Base-by-base conservation (phyloP, 495 filamentous ascomycete species). In the Neurospora sp. region DNA sequence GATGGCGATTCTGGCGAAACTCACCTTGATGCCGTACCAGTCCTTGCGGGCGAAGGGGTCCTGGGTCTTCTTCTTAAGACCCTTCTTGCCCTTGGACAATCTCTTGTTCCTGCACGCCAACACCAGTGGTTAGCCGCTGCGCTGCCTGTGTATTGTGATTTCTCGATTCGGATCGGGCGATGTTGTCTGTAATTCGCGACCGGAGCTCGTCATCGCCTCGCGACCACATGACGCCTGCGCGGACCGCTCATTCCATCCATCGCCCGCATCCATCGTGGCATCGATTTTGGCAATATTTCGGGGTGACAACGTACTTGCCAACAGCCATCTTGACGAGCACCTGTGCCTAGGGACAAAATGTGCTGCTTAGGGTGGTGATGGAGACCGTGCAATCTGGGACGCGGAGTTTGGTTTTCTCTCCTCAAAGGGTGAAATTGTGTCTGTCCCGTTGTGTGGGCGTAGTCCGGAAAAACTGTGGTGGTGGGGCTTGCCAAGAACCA, bases 41-140 rank as follows among this genome's bases (percentile, higher is more conserved):
- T 98, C 95, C 89, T 99, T 99, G 81, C 94, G 91, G 81, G 94
- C 87, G 88, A 99, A 99, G 78, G 96, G 96, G 84, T 99, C 96
- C 82, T 93, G 90, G 73, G 92, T 91, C 86, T 93, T 94, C 96
- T 99, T 99, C 93, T 99, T 99, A 81, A 99, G 90, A 84, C 96
- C 96, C 91, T 99, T 99, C 93, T 99, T 99, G 88, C 96, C 96
- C 89, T 99, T 99, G 70, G 96, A 98, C 88, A 99, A 90, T 85
- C 96, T 92, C 93, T 99, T 98, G 90, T 99, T 99, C 92, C 96
- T 99, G 81, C 85, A 81, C 76, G 48, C 82, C 83, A 81, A 66
- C 69, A 69, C 35, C 40, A 42, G 85, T 80, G 80, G 83, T 88
- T 84, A 86, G 85, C 80, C 70, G 77, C 77, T 70, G 62, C 71